Base-by-base conservation (phyloP, 2,329 filamentous ascomycete genomes). In the Achaetomium macrosporum region DNA sequence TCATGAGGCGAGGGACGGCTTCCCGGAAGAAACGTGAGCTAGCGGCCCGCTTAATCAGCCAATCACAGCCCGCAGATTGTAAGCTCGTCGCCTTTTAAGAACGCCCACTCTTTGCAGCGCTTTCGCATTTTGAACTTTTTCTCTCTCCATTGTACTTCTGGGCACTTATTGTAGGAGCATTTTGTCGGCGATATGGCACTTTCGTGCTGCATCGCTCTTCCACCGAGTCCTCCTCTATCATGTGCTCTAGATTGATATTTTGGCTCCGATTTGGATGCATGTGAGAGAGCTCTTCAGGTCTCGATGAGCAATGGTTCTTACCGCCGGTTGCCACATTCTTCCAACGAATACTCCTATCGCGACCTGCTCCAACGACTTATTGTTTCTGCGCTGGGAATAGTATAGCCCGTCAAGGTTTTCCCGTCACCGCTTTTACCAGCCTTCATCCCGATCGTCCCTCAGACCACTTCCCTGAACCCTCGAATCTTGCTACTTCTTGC, bases 231-330 rank as follows among this genome's bases (percentile, higher is more conserved):
- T 79, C 80, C 82, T 85, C 83, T 85, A 85, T 85, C 81, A 80
- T 83, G 79, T 84, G 80, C 74, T 77, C 82, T 65, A 84, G 82
- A 85, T 67, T 55, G 74, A 49, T 62, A 65, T 65, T 69, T 65
- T 68, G 82, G 81, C 77, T 81, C 81, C 81, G 69, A 82, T 83
- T 83, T 85, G 83, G 83, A 85, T 83, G 80, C 81, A 81, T 78
- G 79, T 74, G 73, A 85, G 79, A 79, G 75, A 69, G 63, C 65
- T 65, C 64, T 70, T 68, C 39, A 67, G 69, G 69, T 71, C 75
- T 82, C 77, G 63, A 75, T 81, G 81, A 82, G 71, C 77, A 73
- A 62, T 77, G 78, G 77, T 78, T 83, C 82, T 85, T 85, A 86
- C 83, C 82, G 83, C 79, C 82, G 82, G 82, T 82, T 76, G 82